Evolutionary conservation across 23 red algal species (phyloP), one percentile per base, ranked within the genome.

Genomic region (Gracilaria gracilis): DNA sequence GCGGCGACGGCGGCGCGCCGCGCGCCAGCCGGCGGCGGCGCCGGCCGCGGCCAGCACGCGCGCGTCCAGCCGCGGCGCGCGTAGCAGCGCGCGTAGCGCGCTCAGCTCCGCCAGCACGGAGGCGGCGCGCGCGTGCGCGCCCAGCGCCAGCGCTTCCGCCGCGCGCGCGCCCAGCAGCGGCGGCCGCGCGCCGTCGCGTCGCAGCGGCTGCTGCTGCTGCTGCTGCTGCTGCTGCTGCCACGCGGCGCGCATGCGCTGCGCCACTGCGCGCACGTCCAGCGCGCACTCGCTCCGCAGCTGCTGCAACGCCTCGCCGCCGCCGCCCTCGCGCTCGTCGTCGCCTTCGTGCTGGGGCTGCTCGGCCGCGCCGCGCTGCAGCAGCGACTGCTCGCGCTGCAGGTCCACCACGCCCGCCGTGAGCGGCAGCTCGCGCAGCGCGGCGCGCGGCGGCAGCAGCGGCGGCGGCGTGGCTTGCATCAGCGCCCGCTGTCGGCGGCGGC

Each of bases 281-380:
- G 59, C 59, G 59, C 59, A 24, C 59, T 14, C 24, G 5, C 55
- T 2, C 55, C 55, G 55, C 55, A 4, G 55, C 55, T 4, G 20
- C 20, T n/a, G n/a, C n/a, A n/a, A n/a, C n/a, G n/a, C n/a, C n/a
- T n/a, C 55, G 55, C 55, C 55, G 55, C 55, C 55, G 55, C 55
- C 55, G 55, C 55, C 55, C 2, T 4, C 55, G 55, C 55, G 7
- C 2, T 4, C 55, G 55, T 15, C 20, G 20, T 15, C 55, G 16
- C 20, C 55, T 6, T 15, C 55, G 20, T 15, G 55, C 55, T 4
- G 7, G 7, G 55, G 7, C 2, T 15, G 55, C 55, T 4, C 55
- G 16, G 55, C 55, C 2, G 55, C 55, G 16, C 19, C 54, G 54
- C 23, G 19, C 54, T 3, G 23, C 19, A 19, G 54, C 16, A 19